phyloP scores from a whole-genome alignment of 2,329 filamentous ascomycete genomes.

The Drechslera avenae region DNA sequence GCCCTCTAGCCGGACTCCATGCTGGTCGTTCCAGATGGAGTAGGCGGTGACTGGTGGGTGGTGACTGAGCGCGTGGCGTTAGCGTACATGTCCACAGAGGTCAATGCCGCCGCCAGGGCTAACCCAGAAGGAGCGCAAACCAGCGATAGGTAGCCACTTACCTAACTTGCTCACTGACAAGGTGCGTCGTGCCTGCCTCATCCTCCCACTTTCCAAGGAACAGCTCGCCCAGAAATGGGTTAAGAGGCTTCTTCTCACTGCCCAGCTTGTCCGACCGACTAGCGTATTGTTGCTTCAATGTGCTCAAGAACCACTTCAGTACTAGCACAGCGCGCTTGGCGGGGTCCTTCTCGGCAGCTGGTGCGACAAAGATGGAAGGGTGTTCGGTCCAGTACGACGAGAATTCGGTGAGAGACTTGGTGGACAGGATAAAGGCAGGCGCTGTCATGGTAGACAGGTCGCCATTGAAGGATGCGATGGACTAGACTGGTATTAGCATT shows the following conservation, averaged over 20 bases:
- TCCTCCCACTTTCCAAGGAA: conserved; percentile 93
- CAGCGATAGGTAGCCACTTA: conserved; percentile 36
- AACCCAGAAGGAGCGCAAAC: neutral
- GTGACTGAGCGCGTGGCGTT: conserved; percentile 58
- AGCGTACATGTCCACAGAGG: conserved; percentile 8
- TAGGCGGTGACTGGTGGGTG: conserved; percentile 96
- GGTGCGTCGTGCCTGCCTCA: conserved; percentile 76
- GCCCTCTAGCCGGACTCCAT: conserved; percentile 76
- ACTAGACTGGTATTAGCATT: conserved; percentile 41
- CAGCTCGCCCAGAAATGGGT: conserved; percentile 93
- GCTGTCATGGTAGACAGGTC: conserved; percentile 63
- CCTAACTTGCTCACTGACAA: conserved; percentile 94
- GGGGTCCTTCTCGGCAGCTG: conserved; percentile 77
- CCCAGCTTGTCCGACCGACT: conserved; percentile 78
- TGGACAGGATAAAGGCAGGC: conserved; percentile 61
- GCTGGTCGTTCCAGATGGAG: conserved; percentile 82
- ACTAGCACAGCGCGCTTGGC: conserved; percentile 84
- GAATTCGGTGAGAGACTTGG: conserved; percentile 61
- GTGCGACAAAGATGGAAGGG: conserved; percentile 74
- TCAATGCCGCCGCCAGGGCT: neutral
- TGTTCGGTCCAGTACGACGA: conserved; percentile 64
- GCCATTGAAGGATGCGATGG: conserved; percentile 61
- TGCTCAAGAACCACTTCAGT: conserved; percentile 95
- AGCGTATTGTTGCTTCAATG: conserved; percentile 84
- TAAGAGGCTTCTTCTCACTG: conserved; percentile 96